A percentile compares a stretch with the other conserved stretches of the same genome.
Conservation (phyloP, 2,329 filamentous ascomycete species). For the Dendrostoma leiphaemia region DNA sequence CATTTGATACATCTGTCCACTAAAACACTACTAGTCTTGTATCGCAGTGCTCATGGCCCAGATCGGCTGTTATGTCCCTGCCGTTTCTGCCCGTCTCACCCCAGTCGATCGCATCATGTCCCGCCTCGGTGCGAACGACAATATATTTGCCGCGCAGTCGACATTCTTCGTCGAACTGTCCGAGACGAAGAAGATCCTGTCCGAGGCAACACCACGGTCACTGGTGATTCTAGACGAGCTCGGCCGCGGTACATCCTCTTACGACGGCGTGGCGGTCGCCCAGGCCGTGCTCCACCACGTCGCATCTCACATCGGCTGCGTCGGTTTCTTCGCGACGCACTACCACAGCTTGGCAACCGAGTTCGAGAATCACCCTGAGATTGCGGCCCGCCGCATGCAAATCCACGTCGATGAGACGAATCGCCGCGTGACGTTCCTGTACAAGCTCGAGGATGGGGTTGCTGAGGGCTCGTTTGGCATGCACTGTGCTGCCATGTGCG, state of each 20-base stretch:
- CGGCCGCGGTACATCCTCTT: constrained; percentile 89
- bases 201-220: constrained; percentile 89
- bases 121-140: constrained; percentile 93
- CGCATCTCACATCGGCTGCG: constrained; percentile 85
- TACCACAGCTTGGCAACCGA: constrained; percentile 93
- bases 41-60: constrained; percentile 97
- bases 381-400: constrained; percentile 83
- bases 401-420: constrained; percentile 87
- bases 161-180: constrained; percentile 98
- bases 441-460: constrained; percentile 89
- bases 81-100: constrained; percentile 76
- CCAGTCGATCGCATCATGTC: constrained; percentile 99
- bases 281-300: constrained; percentile 97
- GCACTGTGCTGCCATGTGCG: constrained; percentile 99
- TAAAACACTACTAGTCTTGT: constrained; percentile 63
- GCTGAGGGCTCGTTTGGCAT: constrained; percentile 97
- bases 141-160: constrained; percentile 96
- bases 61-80: constrained; percentile 89
- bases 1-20: constrained; percentile 3
- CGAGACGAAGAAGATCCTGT: constrained; percentile 96
- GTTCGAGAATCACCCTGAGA: constrained; percentile 86
- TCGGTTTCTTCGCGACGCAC: constrained; percentile 97
- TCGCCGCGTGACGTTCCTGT: constrained; percentile 91
- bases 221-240: constrained; percentile 97
- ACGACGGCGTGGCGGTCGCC: constrained; percentile 94